Evolutionary conservation across 1,284 basidiomycete species (phyloP), one percentile per base, ranked within the genome.

Genomic region (Fomitiporia mediterranea): DNA sequence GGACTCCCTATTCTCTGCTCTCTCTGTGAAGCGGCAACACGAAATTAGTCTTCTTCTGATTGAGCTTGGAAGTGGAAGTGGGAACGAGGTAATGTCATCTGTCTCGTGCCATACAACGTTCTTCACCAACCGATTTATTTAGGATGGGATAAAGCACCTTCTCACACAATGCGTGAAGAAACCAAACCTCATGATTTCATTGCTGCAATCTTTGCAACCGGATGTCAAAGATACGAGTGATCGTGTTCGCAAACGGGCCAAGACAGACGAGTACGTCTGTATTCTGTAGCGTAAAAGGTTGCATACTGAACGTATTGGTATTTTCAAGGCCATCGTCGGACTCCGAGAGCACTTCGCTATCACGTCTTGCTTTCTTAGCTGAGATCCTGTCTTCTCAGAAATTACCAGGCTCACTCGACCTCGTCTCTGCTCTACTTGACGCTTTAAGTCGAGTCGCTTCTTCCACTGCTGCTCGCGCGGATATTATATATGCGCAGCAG

Each of bases 401-500:
- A 9, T 71, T 94, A 27, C 80, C 84, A 0, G 84, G 82, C 19
- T 86, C 87, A 9, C 72, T 86, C 30, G 82, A 88, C 35, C 76
- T 97, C 34, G 75, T 95, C 27, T 81, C 86, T 0, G 77, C 76
- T 51, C 75, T 96, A 5, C 76, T 97, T 53, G 87, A 93, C 51
- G 83, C 85, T 0, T 74, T 97, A 38, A 84, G 80, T 58, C 79
- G 78, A 47, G 73, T 89, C 2, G 82, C 85, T 57, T 74, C 76
- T 11, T 66, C 77, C 3, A 68, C 77, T 3, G 64, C 74, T 23
- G 66, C 74, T 2, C 73, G 76, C 23, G 75, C 78, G n/a, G 89
- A 91, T 47, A 77, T 83, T 23, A 84, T 80, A 62, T 97, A 92
- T 64, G 73, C 89, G n/a, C 86, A 93, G 66, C 94, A 96, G 69